Evolutionary conservation across 805 yeast species (phyloP), one percentile per base, ranked within the genome.

Genomic region (Zygotorulaspora chibaensis): DNA sequence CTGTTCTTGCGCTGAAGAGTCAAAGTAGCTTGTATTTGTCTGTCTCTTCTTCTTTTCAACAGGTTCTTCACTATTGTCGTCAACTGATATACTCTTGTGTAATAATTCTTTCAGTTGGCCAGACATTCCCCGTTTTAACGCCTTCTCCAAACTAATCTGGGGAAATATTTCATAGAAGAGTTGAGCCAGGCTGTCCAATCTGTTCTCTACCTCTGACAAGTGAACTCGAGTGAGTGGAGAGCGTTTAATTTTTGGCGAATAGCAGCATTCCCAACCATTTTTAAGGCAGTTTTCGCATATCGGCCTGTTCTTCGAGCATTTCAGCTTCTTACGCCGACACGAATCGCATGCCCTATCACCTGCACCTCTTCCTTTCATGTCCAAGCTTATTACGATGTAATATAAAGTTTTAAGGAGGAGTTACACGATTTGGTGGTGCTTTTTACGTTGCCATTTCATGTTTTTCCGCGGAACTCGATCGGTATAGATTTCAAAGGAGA

Each of bases 181-280:
- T 9, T 56, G 51, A 57, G 80, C 83, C 45, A 81, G 59, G 31
- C 63, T 70, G 29, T 68, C 62, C 4, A 77, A 76, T 39, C 80
- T 64, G 42, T 70, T 74, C 63, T 87, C 96, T 25, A 87, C 88
- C 43, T 76, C 76, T 12, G 95, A 87, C 53, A 87, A 68, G 66
- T 86, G 84, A 3, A 84, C 87, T 54, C 96, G 70, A 0, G 96
- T 87, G 45, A 87, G 67, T 0, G 96, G 96, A 3, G 91, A 81
- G 44, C 96, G 71, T 28, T 84, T 82, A 1, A 82, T 76, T 49
- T 85, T 72, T 12, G 96, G 96, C 17, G 90, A 82, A 59, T 87
- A 87, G 1, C 77, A 67, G 63, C 96, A 87, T 27, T 76, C 75
- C 85, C 95, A 83, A 17, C 73, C 71, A 59, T 85, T 87, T 44